These are phyloP conservation scores for Kwoniella shandongensis DNA, from an alignment of 768 basidiomycete species.

Conservation along the genomic window DNA sequence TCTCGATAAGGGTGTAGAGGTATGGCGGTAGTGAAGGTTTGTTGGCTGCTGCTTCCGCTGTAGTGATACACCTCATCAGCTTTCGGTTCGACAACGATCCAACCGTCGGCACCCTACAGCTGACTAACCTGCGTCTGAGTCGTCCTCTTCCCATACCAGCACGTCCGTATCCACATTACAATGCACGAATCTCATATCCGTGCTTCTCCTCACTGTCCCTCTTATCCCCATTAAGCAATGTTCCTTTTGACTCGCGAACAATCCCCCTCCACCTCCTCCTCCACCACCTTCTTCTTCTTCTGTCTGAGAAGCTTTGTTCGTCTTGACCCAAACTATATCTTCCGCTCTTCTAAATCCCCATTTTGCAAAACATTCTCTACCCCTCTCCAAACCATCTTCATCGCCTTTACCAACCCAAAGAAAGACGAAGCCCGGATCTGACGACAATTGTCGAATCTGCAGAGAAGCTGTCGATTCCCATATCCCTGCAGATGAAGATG, in stretches of 20 bases:
- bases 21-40: slow-evolving; percentile 82
- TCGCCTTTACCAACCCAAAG: slow-evolving; percentile 94
- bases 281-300: slow-evolving; percentile 61
- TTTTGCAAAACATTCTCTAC: slow-evolving; percentile 81
- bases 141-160: slow-evolving; percentile 69
- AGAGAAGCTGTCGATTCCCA: slow-evolving; percentile 82
- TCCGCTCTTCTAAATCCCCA: slow-evolving; percentile 90
- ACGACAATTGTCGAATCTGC: slow-evolving; percentile 75
- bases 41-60: slow-evolving; percentile 44
- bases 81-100: background rate
- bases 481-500: slow-evolving; percentile 5
- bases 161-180: slow-evolving; percentile 78
- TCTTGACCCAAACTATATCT: slow-evolving; percentile 98
- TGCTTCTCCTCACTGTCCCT: slow-evolving; percentile 90
- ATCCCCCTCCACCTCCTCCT: slow-evolving; percentile 40
- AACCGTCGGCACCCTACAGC: background rate
- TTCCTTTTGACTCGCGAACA: slow-evolving; percentile 84
- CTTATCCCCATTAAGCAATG: slow-evolving; percentile 97
- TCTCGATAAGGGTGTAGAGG: slow-evolving; percentile 93
- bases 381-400: slow-evolving; percentile 84
- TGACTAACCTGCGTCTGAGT: slow-evolving; percentile 40
- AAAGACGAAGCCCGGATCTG: slow-evolving; percentile 90
- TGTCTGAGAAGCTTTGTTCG: slow-evolving; percentile 60
- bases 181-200: slow-evolving; percentile 95
- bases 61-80: too few relatives aligned